Evolutionary conservation across 2,329 filamentous ascomycete species (phyloP).

Genomic region (Clarireedia homoeocarpa): DNA sequence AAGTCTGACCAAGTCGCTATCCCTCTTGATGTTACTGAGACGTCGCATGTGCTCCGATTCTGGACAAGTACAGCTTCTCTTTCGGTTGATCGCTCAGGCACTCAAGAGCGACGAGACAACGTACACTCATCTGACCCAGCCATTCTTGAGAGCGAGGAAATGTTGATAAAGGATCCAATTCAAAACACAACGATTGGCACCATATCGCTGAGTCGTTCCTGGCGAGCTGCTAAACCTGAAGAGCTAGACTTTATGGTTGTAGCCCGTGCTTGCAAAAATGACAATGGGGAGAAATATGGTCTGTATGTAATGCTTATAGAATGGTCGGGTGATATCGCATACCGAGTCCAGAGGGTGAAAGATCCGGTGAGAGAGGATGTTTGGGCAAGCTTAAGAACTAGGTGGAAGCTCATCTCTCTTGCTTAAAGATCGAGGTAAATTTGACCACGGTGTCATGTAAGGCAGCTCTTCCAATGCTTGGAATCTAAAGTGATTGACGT

Average conservation of each 20-base stretch:
- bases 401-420: conserved; percentile 1
- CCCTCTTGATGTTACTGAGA: background rate
- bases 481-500: too few relatives aligned
- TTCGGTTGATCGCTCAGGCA: background rate
- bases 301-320: conserved; percentile 2
- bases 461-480: too few relatives aligned
- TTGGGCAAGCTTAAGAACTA: background rate
- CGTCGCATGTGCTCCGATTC: background rate
- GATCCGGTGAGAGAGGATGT: background rate
- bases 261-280: background rate
- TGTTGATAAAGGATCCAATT: background rate
- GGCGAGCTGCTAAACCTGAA: background rate
- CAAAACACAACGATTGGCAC: background rate
- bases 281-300: background rate
- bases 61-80: background rate
- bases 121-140: background rate
- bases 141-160: background rate
- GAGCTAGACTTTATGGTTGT: background rate
- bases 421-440: background rate
- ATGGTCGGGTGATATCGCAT: background rate
- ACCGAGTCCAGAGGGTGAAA: background rate
- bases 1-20: background rate
- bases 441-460: too few relatives aligned
- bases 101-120: background rate
- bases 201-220: background rate